phyloP scores from a whole-genome alignment of 164 flowering plant genomes.

The Annona cherimola region DNA sequence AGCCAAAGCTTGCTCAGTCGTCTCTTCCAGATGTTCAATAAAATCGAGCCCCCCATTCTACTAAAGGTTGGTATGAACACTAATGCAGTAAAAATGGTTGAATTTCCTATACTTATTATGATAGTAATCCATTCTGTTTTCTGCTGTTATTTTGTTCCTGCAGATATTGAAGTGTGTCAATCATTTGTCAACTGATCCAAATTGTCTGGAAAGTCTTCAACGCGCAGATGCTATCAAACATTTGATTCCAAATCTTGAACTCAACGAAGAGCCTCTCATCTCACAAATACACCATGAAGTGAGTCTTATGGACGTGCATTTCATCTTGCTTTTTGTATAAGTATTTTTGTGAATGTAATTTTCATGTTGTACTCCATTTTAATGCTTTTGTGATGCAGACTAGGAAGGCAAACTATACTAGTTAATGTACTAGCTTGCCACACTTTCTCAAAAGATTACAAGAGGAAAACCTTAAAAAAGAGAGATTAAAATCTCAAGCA shows the following conservation, averaged over 20 bases:
- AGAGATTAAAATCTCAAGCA: no score
- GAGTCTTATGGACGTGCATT: slow-evolving; percentile 8
- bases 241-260: slow-evolving; percentile 96
- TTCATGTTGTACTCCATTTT: no score
- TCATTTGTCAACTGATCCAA: slow-evolving; percentile 93
- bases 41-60: slow-evolving; percentile 82
- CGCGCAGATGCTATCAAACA: slow-evolving; percentile 94
- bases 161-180: slow-evolving; percentile 87
- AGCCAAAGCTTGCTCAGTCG: slow-evolving; percentile 92
- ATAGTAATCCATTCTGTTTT: background rate
- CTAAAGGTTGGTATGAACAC: slow-evolving; percentile 51
- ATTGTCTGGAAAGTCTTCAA: slow-evolving; percentile 94
- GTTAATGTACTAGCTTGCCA: no score
- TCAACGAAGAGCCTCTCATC: slow-evolving; percentile 83
- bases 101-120: background rate
- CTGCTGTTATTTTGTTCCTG: slow-evolving; percentile 9
- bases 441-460: no score
- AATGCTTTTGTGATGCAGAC: no score
- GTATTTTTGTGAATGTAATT: no score
- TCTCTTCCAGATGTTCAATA: slow-evolving; percentile 94
- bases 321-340: background rate
- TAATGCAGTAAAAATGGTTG: background rate
- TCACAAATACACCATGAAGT: slow-evolving; percentile 89
- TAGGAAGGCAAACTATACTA: no score
- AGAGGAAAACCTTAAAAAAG: no score